Evolutionary conservation across 140 eudicot species (phyloP).

Genomic region (Bidens hawaiensis): DNA sequence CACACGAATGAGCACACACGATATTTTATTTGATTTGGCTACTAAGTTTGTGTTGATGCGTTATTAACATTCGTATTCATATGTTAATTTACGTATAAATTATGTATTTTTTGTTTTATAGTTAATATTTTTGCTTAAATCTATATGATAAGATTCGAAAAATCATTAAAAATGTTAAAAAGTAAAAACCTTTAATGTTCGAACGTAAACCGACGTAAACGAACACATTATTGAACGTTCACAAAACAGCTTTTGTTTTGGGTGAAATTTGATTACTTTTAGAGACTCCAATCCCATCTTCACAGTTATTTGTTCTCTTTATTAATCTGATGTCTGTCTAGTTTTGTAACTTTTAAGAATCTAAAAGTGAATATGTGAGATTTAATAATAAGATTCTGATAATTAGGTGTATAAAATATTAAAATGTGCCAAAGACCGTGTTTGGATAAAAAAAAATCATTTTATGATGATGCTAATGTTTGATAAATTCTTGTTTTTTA

Average conservation of each 20-base stretch:
- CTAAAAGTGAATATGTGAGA: background rate
- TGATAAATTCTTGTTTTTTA: background rate
- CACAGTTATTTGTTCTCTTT: background rate
- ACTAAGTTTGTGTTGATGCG: too few species aligned
- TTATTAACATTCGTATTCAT: too few species aligned
- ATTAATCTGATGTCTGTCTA: background rate
- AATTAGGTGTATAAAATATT: background rate
- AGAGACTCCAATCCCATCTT: background rate
- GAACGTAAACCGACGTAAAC: too few species aligned
- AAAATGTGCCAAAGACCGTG: background rate
- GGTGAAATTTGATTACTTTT: background rate
- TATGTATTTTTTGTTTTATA: too few species aligned
- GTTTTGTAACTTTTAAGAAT: background rate
- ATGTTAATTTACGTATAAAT: too few species aligned
- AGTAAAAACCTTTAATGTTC: too few species aligned
- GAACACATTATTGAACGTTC: too few species aligned
- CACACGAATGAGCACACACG: too few species aligned
- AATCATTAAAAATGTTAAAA: too few species aligned
- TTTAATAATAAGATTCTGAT: background rate
- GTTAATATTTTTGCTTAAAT: too few species aligned
- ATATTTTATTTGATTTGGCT: too few species aligned
- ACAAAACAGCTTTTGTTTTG: constrained; percentile 6
- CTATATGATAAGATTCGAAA: too few species aligned
- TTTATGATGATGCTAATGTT: background rate
- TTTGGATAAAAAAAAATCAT: background rate